Evolutionary conservation across 106 monocot genomes (phyloP), one percentile per base, ranked within the genome.

Genomic region (Apostasia shenzhenica): DNA sequence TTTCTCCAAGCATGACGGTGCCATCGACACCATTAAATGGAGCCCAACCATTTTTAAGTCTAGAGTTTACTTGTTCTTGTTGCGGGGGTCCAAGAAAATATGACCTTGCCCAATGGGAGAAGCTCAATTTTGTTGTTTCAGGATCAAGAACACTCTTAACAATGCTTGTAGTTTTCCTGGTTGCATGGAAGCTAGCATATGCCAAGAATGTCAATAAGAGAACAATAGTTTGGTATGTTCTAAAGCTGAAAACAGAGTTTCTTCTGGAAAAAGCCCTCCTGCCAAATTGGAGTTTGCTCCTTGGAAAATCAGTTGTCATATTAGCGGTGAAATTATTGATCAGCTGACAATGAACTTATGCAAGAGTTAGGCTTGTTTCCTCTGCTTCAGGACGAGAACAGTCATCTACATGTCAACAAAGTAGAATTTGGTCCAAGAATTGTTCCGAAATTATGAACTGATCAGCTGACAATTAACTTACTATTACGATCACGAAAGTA

Each of bases 111-210:
- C 72, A 81, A 6, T 48, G 69, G 46, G 72, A 42, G 66, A 66
- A 56, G 6, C 81, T 76, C 14, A 84, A 14, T 46, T 66, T 70
- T 2, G 74, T 46, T 12, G 83, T 72, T 46, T 80, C 48, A 3
- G 92, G 92, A 60, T 93, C 92, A 40, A 93, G 85, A 26, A 71
- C 69, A 57, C 69, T 42, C 39, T 70, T 70, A 10, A 70, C 69
- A 26, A 70, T 70, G 26, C 69, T 70, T 55, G 92, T 86, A 13
- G 92, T 86, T 45, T 93, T 93, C 45, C 92, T 78, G 1, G 92
- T 84, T 57, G 86, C 92, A 73, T 93, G 92, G 61, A 83, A 93
- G 79, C 83, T 75, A 37, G 92, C 88, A 73, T 93, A 93, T 8
- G 88, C 70, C 9, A 93, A 81, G 68, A 93, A 93, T 37, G 92